Evolutionary conservation across 2,329 filamentous ascomycete species (phyloP), one percentile per base, ranked within the genome.

Genomic region (Hymenotorrendiella dingleyae): DNA sequence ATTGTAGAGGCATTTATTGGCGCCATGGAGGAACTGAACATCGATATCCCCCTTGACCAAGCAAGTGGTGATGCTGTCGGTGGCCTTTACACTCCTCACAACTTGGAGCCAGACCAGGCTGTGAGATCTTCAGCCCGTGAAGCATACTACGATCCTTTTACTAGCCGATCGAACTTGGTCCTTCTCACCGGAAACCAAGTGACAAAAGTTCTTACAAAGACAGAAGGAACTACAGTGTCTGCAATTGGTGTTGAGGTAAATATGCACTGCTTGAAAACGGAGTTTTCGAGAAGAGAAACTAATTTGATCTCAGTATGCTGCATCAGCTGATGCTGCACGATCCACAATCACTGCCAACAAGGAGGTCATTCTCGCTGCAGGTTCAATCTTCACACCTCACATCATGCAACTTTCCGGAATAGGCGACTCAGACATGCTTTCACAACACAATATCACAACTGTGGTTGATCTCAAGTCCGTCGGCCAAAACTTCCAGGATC

Each of bases 391-490:
- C 23, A 47, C 46, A 1, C 49, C 52, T 29, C 52, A 47, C 20
- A 37, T 54, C 11, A 26, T 55, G 14, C 46, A 50, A 22, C 28
- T 38, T n/a, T 54, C 49, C 36, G 57, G 57, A 1, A 49, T 59
- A 12, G 57, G 56, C 12, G 50, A 56, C 11, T 50, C 50, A 17
- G 52, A 54, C 1, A 49, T 61, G 4, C 42, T 71, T 4, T 22
- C 48, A 3, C 24, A 42, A 8, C 50, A 61, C 7, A 54, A 52
- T 0, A 63, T 71, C 26, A 43, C 56, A n/a, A 14, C 27, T 17
- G 28, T 24, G 10, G 41, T 64, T 19, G 59, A 68, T 38, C 55
- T 65, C 3, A 63, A 67, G 1, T 65, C 64, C 2, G 67, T 71
- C 6, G 68, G 67, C 8, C 50, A 58, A 14, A 62, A 62, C 36